Conservation (phyloP, 306 rosid species). For the Cucurbita moschata region DNA sequence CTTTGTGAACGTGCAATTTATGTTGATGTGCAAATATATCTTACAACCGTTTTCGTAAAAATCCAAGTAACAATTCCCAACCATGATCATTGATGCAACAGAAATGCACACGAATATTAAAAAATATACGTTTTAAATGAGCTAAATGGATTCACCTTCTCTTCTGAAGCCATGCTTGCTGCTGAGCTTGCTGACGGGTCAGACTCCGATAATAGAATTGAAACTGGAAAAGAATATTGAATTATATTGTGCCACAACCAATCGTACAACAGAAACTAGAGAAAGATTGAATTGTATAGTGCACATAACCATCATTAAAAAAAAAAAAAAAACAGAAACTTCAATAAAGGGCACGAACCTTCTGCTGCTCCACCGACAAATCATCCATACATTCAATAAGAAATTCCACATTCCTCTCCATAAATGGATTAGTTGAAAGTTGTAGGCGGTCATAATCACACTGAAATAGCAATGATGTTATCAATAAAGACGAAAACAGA, state of each 20-base stretch:
- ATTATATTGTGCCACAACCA: neutral
- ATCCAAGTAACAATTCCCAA: neutral
- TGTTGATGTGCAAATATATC: neutral
- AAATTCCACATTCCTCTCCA: conserved; percentile 90
- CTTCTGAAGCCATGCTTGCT: conserved; percentile 97
- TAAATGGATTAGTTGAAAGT: conserved; percentile 63
- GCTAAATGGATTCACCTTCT: conserved; percentile 44
- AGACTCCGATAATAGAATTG: conserved; percentile 71
- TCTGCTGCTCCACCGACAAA: conserved; percentile 83
- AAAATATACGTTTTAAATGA: neutral
- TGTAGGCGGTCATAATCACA: conserved; percentile 90
- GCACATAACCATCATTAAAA: neutral
- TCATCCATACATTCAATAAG: conserved; percentile 96
- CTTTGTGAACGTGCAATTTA: neutral
- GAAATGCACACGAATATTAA: neutral
- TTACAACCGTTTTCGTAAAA: neutral
- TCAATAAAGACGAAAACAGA: neutral
- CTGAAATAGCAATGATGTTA: conserved; percentile 23
- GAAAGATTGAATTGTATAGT: neutral
- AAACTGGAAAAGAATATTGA: conserved; percentile 26
- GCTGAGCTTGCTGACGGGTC: conserved; percentile 93
- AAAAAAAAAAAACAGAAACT: neutral
- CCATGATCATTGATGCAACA: neutral
- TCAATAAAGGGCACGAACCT: conserved; percentile 29
- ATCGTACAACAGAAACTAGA: neutral